Conservation (phyloP, 1,139 yeast species). For the Pichia norvegensis region DNA sequence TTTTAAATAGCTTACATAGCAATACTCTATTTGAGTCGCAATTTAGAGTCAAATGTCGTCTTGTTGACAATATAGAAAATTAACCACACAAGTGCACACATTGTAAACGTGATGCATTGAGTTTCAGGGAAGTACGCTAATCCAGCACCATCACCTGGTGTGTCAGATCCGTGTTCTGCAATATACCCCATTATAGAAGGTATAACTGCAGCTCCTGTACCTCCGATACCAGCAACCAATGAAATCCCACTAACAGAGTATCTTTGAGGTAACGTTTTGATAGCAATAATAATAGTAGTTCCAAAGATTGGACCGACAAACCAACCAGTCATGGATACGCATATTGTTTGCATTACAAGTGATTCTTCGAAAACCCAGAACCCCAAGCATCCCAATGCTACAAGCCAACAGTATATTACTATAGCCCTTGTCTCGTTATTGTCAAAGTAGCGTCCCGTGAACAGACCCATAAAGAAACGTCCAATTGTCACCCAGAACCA, state of each 20-base stretch:
- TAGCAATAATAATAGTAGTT: conserved; percentile 58
- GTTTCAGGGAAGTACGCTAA: conserved; percentile 25
- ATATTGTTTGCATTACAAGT: conserved; percentile 28
- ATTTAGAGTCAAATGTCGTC: conserved; percentile 12
- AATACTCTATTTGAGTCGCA: conserved; percentile 10
- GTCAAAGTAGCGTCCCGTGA: conserved; percentile 44
- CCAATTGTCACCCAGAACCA: conserved; percentile 65
- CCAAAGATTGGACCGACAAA: conserved; percentile 80
- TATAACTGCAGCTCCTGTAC: conserved; percentile 69
- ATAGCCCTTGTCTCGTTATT: conserved; percentile 45
- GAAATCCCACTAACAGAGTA: conserved; percentile 67
- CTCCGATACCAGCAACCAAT: conserved; percentile 69
- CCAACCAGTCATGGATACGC: conserved; percentile 51
- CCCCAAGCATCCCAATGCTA: conserved; percentile 18
- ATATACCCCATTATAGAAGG: conserved; percentile 53
- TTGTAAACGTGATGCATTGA: conserved; percentile 17
- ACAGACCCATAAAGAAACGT: conserved; percentile 51
- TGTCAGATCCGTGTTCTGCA: conserved; percentile 21
- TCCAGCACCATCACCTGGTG: conserved; percentile 22
- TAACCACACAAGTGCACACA: conserved; percentile 22
- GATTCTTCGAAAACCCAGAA: conserved; percentile 18
- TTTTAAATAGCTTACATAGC: not conserved
- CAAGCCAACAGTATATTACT: conserved; percentile 30
- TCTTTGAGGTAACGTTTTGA: conserved; percentile 53
- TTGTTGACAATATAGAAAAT: conserved; percentile 20